Evolutionary conservation across 768 basidiomycete genomes (phyloP), one percentile per base, ranked within the genome.

Genomic region (Russula compacta): DNA sequence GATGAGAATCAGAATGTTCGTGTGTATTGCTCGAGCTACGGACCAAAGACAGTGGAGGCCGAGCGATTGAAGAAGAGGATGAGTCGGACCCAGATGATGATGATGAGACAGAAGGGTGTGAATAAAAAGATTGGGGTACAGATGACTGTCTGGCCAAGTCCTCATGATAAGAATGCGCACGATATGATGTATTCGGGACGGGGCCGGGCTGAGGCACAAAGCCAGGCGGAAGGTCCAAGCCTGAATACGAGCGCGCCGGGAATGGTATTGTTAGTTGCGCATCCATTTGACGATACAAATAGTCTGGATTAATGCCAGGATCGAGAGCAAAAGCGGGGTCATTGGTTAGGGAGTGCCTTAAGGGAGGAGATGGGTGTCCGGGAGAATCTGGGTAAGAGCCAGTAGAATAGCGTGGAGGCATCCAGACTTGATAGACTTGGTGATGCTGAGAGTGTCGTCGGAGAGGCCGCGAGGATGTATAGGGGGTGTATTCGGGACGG

Each of bases 241-340:
- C 21, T 19, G 61, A 58, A 49, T 63, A 29, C 8, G 61, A 58
- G 33, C 39, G 56, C 14, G 46, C 0, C 14, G 60, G 57, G 52
- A 43, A 49, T 43, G 52, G 40, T 6, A 52, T 24, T 0, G 33
- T 9, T 15, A 57, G 36, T 44, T 43, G 61, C 32, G 12, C 33
- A 47, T 58, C 50, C 44, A 19, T 29, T 5, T 7, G 42, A 33
- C 10, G 32, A 36, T 48, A 49, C 61, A 57, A 61, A 24, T 71
- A 68, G 50, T 71, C 59, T 7, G 70, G 73, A 58, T 74, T 72
- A 35, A 47, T 49, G 38, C 60, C 64, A n/a, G 72, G 73, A 66
- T 74, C 71, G 42, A 59, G 53, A 29, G 73, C 71, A 66, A 74
- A 74, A 12, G 73, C 73, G 38, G 72, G 73, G 58, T 74, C 73